Evolutionary conservation across 1,139 yeast species (phyloP), one percentile per base, ranked within the genome.

Genomic region (Yamadazyma spencermartinsiae): DNA sequence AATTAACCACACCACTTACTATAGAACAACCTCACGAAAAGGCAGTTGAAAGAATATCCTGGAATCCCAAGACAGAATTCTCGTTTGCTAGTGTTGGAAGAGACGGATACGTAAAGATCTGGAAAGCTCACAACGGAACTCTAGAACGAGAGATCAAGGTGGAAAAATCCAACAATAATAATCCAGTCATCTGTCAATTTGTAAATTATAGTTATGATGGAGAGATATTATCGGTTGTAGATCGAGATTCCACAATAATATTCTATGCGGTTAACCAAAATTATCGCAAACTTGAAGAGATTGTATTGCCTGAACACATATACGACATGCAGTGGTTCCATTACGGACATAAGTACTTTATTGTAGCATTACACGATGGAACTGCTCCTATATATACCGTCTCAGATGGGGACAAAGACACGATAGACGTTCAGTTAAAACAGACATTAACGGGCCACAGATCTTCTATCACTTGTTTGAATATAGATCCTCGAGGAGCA

Each of bases 21-120:
- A 66, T 76, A 2, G 74, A 66, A 17, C 60, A 62, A 25, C 67
- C 80, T 1, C 82, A 76, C 43, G 63, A 60, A 2, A 65, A 63
- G 41, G 61, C 77, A 2, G 76, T 79, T 2, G 76, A 74, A 34
- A 55, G 72, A 12, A 48, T 85, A 2, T 56, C 78, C 1, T 86
- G 92, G 89, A 72, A 79, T 41, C 86, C 89, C 0, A 54, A 54
- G 12, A 67, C 72, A 34, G 77, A 76, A 17, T 65, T 63, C 31
- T 60, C 72, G 18, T 65, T 86, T 43, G 86, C 80, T 1, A 72
- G 86, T 2, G 83, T 78, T 12, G 81, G 83, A 1, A 61, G 75
- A 37, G 86, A 82, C 46, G 58, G 61, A n/a, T 56, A 55, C 32
- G 57, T 85, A 21, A 74, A 72, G 46, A 52, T 80, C 8, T 85